phyloP scores from a whole-genome alignment of 2,329 filamentous ascomycete species.

The Alternaria ventricosa region DNA sequence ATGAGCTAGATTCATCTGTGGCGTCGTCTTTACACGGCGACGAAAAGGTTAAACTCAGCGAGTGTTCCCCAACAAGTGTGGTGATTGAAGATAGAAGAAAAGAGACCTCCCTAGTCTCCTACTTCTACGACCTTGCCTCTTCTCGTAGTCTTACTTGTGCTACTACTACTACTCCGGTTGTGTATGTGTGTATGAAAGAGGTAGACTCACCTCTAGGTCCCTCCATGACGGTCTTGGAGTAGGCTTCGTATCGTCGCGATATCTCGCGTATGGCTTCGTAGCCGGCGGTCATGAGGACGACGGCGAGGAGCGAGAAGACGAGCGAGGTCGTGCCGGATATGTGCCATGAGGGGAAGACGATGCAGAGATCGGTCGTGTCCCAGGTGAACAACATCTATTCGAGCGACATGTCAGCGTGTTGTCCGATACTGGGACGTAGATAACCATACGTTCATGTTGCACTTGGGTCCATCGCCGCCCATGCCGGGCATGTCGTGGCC shows the following conservation, averaged over 20 bases:
- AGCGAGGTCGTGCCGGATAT: conserved; percentile 76
- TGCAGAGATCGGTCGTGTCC: conserved; percentile 92
- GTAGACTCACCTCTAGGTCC: conserved; percentile 42
- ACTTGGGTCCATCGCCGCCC: conserved; percentile 62
- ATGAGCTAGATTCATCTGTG: conserved; percentile 67
- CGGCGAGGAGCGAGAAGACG: conserved; percentile 79
- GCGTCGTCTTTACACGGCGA: conserved; percentile 25
- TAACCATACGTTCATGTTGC: conserved; percentile 84
- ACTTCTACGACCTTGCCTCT: conserved; percentile 3
- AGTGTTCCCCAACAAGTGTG: conserved; percentile 17
- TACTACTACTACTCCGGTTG: background rate
- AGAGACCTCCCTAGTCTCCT: conserved; percentile 10
- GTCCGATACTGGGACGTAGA: background rate
- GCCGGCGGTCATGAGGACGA: conserved; percentile 84
- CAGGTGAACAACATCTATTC: conserved; percentile 96
- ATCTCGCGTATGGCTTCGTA: conserved; percentile 87
- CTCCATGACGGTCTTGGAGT: conserved; percentile 33
- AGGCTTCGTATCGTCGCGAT: conserved; percentile 76
- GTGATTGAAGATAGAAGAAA: conserved; percentile 14
- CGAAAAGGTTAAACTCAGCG: conserved; percentile 34
- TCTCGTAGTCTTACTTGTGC: background rate
- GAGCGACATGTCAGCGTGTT: background rate
- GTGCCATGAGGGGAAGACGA: conserved; percentile 93
- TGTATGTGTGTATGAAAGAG: background rate
- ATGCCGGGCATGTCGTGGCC: conserved; percentile 63